Evolutionary conservation across 1,139 yeast genomes (phyloP).

Genomic region (Yamadazyma atlantica): DNA sequence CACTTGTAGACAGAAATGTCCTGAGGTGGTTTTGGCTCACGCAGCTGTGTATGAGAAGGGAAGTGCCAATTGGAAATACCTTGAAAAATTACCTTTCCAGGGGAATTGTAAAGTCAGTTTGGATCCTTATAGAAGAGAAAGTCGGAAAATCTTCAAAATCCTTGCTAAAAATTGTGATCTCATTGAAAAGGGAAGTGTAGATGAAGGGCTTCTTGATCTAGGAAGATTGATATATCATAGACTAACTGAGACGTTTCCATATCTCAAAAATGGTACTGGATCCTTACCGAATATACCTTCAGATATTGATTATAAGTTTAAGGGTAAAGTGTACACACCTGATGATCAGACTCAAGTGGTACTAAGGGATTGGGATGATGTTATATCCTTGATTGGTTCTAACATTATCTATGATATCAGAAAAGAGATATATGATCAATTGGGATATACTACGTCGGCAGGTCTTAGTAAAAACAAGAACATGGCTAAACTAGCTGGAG

Average conservation of each 20-base stretch:
- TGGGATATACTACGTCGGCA: slow-evolving; percentile 87
- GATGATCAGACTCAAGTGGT: slow-evolving; percentile 9
- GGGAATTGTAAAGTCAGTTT: slow-evolving; percentile 75
- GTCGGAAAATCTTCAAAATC: slow-evolving; percentile 71
- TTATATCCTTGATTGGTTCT: slow-evolving; percentile 67
- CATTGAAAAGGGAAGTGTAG: slow-evolving; percentile 94
- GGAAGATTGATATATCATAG: slow-evolving; percentile 46
- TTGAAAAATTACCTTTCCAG: slow-evolving; percentile 41
- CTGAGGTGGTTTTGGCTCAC: slow-evolving; percentile 73
- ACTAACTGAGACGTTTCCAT: slow-evolving; percentile 28
- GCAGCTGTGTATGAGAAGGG: slow-evolving; percentile 94
- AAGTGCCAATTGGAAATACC: slow-evolving; percentile 76
- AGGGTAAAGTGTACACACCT: slow-evolving; percentile 23
- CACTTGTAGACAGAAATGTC: slow-evolving; percentile 73
- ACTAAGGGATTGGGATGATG: slow-evolving; percentile 80
- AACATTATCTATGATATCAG: slow-evolving; percentile 56
- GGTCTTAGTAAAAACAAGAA: slow-evolving; percentile 79
- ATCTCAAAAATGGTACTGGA: slow-evolving; percentile 22
- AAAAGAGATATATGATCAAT: slow-evolving; percentile 43
- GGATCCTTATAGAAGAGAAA: slow-evolving; percentile 88
- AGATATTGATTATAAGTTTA: slow-evolving; percentile 27
- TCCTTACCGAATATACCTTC: slow-evolving; percentile 54
- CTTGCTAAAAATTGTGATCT: slow-evolving; percentile 55
- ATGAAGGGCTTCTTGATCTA: slow-evolving; percentile 85
- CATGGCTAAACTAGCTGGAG: slow-evolving; percentile 88